Conservation (phyloP, 2,329 filamentous ascomycete genomes). For the Fusarium sp. region DNA sequence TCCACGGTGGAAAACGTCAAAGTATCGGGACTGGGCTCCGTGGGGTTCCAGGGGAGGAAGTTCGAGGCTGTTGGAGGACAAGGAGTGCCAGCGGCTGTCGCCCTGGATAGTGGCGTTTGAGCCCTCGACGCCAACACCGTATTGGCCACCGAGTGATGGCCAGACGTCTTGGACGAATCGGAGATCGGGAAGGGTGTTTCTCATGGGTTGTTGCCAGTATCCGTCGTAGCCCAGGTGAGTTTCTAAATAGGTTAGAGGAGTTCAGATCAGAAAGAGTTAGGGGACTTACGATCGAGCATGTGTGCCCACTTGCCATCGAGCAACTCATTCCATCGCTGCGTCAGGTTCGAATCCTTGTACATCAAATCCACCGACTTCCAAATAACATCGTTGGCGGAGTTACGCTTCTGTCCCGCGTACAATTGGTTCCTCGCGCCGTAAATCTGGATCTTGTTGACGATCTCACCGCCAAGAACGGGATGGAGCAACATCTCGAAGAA, state of each 20-base stretch:
- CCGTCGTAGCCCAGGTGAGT: conserved; percentile 64
- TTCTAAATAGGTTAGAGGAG: conserved; percentile 43
- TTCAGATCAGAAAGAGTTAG: rapidly evolving
- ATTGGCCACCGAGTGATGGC: conserved; percentile 60
- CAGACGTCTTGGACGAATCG: conserved; percentile 59
- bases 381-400: conserved; percentile 58
- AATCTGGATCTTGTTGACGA: conserved; percentile 60
- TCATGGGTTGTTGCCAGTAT: conserved; percentile 76
- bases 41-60: conserved; percentile 47
- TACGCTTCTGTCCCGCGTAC: conserved; percentile 65
- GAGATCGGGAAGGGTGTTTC: conserved; percentile 68
- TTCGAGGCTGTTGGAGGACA: conserved; percentile 51
- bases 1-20: conserved; percentile 50
- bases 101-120: conserved; percentile 49
- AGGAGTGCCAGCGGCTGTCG: conserved; percentile 62
- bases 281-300: conserved; percentile 24
- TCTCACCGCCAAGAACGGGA: conserved; percentile 66
- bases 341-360: conserved; percentile 32
- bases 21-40: conserved; percentile 45
- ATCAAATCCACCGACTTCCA: conserved; percentile 30
- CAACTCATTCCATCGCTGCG: conserved; percentile 30
- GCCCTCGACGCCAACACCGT: conserved; percentile 47
- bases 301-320: conserved; percentile 34
- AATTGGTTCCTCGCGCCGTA: conserved; percentile 60
- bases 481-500: conserved; percentile 71